A percentile compares a stretch with the other conserved stretches of the same genome.
Evolutionary conservation across 1,284 basidiomycete genomes (phyloP).

Genomic region (Melanopsichium pennsylvanicum): DNA sequence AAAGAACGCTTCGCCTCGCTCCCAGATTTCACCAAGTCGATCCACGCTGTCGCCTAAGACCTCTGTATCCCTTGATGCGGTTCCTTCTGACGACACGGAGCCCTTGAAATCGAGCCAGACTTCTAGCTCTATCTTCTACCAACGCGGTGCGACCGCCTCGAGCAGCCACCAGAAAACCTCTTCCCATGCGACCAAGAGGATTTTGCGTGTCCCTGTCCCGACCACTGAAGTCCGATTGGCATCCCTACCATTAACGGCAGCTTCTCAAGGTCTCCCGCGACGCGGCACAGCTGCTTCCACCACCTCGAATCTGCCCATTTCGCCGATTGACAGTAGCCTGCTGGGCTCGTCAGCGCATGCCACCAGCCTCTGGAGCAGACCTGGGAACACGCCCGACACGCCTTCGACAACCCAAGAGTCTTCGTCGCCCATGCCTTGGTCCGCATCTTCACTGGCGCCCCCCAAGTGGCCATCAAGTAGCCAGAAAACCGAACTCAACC

Average conservation of each 20-base stretch:
- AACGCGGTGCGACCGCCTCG: slow-evolving; percentile 3
- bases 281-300: slow-evolving; percentile 14
- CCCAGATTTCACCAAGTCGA: slow-evolving; percentile 17
- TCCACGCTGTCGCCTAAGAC: slow-evolving; percentile 24
- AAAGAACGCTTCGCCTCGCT: not conserved
- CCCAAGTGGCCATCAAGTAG: slow-evolving; percentile 18
- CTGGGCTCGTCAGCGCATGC: slow-evolving; percentile 36
- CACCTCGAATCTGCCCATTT: slow-evolving; percentile 19
- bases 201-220: slow-evolving; percentile 30
- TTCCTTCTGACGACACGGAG: slow-evolving; percentile 5
- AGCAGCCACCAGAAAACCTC: not conserved
- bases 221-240: slow-evolving; percentile 12
- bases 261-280: slow-evolving; percentile 5
- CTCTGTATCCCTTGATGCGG: slow-evolving; percentile 17
- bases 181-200: slow-evolving; percentile 4
- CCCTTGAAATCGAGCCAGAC: slow-evolving; percentile 25
- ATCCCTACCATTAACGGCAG: slow-evolving; percentile 12
- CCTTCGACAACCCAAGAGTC: slow-evolving; percentile 36
- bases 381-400: slow-evolving; percentile 30
- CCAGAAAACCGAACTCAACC: slow-evolving; percentile 4
- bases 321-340: slow-evolving; percentile 50
- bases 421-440: slow-evolving; percentile 25
- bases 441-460: slow-evolving; percentile 18
- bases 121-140: slow-evolving; percentile 21
- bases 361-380: slow-evolving; percentile 44